A percentile compares a stretch with the other conserved stretches of the same genome.
phyloP scores from a whole-genome alignment of 768 basidiomycete genomes.

The Mycena rebaudengoi region DNA sequence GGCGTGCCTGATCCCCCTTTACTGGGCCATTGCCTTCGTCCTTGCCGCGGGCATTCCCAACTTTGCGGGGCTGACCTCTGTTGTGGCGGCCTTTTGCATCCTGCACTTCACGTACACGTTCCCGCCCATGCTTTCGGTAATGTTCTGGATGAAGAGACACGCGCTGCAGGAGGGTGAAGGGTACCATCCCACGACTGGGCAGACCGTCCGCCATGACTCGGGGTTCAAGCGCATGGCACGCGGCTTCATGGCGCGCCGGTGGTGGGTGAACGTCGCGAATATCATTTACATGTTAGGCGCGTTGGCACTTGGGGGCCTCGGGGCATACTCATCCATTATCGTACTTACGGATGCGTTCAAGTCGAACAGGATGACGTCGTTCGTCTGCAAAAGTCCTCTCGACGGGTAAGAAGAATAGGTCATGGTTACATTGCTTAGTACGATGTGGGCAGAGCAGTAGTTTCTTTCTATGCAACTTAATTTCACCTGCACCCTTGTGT shows the following conservation, averaged over 20 bases:
- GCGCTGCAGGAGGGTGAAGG: conserved; percentile 15
- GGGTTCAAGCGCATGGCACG: conserved; percentile 9
- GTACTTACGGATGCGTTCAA: conserved; percentile 3
- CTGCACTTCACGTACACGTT: conserved; percentile 20
- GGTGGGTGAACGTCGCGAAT: conserved; percentile 9
- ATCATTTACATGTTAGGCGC: conserved; percentile 4
- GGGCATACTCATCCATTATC: conserved; percentile 13
- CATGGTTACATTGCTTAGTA: background rate
- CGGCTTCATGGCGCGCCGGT: conserved; percentile 11
- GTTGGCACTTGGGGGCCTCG: conserved; percentile 4
- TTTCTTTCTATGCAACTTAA: conserved; percentile 3
- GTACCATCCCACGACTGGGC: conserved; percentile 3
- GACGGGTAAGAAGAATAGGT: conserved; percentile 4
- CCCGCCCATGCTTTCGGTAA: conserved; percentile 7
- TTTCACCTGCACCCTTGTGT: background rate
- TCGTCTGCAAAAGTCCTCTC: conserved; percentile 12
- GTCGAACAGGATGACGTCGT: conserved; percentile 9
- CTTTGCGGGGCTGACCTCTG: conserved; percentile 13
- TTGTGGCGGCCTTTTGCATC: conserved; percentile 14
- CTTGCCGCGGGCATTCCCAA: conserved; percentile 16
- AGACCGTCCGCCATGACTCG: conserved; percentile 9
- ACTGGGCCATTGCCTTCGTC: conserved; percentile 16
- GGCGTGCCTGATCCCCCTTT: conserved; percentile 6
- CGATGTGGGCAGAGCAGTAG: background rate
- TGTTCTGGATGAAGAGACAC: conserved; percentile 13